Evolutionary conservation across 495 filamentous ascomycete species (phyloP).

Genomic region (Penicillium desertorum): DNA sequence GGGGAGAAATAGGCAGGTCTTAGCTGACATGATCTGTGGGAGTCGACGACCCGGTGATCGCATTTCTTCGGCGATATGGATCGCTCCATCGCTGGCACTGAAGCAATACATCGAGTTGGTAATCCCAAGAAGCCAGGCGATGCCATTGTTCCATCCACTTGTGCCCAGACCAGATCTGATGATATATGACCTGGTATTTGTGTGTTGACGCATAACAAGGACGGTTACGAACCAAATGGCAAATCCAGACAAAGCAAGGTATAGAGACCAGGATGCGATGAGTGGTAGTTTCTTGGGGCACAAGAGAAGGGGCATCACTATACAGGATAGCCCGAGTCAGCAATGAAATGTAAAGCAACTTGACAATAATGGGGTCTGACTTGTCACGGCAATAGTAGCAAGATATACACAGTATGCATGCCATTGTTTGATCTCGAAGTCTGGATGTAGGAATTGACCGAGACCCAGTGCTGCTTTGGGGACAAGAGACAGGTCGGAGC

Average conservation of each 20-base stretch:
- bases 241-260: not conserved
- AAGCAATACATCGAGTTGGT: slow-evolving; percentile 38
- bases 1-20: not conserved
- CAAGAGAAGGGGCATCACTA: not conserved
- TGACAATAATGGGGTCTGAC: not conserved
- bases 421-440: not conserved
- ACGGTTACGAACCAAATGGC: slow-evolving; percentile 22
- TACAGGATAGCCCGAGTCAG: not conserved
- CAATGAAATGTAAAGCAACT: not conserved
- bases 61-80: not conserved
- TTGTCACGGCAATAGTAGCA: not conserved
- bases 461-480: not conserved
- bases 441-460: not conserved
- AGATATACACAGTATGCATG: not conserved
- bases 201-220: slow-evolving; percentile 25
- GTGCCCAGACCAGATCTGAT: slow-evolving; percentile 20
- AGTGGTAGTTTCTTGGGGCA: not conserved
- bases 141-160: slow-evolving; percentile 36
- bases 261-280: not conserved
- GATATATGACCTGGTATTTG: slow-evolving; percentile 17
- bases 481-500: slow-evolving; percentile 15
- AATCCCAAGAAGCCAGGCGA: slow-evolving; percentile 38
- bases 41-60: not conserved
- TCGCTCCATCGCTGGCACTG: slow-evolving; percentile 1
- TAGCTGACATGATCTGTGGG: not conserved